phyloP scores from a whole-genome alignment of 495 filamentous ascomycete genomes.

The Achaetomiella virescens region DNA sequence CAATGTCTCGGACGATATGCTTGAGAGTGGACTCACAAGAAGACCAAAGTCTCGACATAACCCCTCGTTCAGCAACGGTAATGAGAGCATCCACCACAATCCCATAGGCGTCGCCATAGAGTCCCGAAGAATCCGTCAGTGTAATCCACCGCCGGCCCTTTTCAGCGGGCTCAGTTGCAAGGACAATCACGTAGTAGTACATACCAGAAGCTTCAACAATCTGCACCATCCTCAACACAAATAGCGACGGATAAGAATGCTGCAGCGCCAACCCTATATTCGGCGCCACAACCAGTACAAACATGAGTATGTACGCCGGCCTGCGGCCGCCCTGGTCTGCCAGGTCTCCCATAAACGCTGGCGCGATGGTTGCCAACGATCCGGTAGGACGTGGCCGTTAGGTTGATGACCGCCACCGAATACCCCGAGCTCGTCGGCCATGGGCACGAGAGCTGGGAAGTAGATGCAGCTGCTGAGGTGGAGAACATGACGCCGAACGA shows the following conservation, averaged over 20 bases:
- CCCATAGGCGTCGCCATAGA: slow-evolving; percentile 37
- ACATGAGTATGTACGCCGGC: slow-evolving; percentile 44
- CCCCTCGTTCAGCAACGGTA: slow-evolving; percentile 43
- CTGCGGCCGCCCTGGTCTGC: slow-evolving; percentile 45
- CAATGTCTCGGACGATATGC: too few species aligned
- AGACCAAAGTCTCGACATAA: slow-evolving; percentile 30
- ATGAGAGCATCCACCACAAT: slow-evolving; percentile 47
- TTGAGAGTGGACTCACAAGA: too few species aligned
- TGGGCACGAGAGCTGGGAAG: slow-evolving; percentile 49
- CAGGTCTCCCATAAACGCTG: slow-evolving; percentile 44
- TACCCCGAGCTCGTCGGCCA: slow-evolving; percentile 43
- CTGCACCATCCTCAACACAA: slow-evolving; percentile 48
- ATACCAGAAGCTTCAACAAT: slow-evolving; percentile 39
- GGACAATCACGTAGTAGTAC: background rate
- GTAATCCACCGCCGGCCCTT: background rate
- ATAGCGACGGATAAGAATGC: slow-evolving; percentile 40
- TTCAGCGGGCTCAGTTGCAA: too few species aligned
- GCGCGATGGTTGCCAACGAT: slow-evolving; percentile 45
- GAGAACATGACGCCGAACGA: slow-evolving; percentile 9
- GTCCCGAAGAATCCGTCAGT: background rate
- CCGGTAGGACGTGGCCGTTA: slow-evolving; percentile 46
- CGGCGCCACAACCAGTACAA: slow-evolving; percentile 42
- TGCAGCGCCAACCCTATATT: slow-evolving; percentile 48
- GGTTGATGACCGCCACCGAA: slow-evolving; percentile 42
- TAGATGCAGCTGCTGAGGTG: slow-evolving; percentile 46